Conservation (phyloP, 2,329 filamentous ascomycete genomes). For the Fusarium metavorans region DNA sequence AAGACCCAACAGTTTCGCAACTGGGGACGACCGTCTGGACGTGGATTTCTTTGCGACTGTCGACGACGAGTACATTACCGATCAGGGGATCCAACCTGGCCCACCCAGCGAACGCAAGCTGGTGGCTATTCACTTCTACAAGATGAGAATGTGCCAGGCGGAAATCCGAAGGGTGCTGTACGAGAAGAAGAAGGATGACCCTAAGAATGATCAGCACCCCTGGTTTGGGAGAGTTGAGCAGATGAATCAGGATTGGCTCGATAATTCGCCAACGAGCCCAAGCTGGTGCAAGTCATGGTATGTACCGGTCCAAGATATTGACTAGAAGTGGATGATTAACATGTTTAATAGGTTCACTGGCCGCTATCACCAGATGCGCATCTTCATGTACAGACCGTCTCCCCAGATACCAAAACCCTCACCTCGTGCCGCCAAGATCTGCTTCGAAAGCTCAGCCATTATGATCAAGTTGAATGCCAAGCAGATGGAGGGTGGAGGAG, state of each 20-base stretch:
- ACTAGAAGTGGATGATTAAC: constrained; percentile 13
- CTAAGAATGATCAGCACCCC: constrained; percentile 82
- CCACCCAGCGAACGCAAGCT: constrained; percentile 85
- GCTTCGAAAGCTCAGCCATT: constrained; percentile 84
- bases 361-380: constrained; percentile 87
- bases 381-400: constrained; percentile 89
- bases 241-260: constrained; percentile 84
- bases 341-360: constrained; percentile 66
- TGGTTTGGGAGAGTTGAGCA: constrained; percentile 87
- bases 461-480: constrained; percentile 85
- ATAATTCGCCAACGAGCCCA: constrained; percentile 77
- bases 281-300: constrained; percentile 84
- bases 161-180: constrained; percentile 91
- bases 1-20: constrained; percentile 86
- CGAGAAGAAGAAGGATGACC: constrained; percentile 82
- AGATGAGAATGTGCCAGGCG: constrained; percentile 87
- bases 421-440: constrained; percentile 79
- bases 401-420: constrained; percentile 92
- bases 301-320: constrained; percentile 46
- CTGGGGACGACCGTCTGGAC: constrained; percentile 83
- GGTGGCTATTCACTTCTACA: constrained; percentile 92
- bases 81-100: constrained; percentile 78
- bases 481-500: constrained; percentile 81
- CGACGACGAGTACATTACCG: constrained; percentile 85
- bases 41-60: constrained; percentile 86